Evolutionary conservation across 768 basidiomycete species (phyloP).

Genomic region (Phanerodontia chrysosporium): DNA sequence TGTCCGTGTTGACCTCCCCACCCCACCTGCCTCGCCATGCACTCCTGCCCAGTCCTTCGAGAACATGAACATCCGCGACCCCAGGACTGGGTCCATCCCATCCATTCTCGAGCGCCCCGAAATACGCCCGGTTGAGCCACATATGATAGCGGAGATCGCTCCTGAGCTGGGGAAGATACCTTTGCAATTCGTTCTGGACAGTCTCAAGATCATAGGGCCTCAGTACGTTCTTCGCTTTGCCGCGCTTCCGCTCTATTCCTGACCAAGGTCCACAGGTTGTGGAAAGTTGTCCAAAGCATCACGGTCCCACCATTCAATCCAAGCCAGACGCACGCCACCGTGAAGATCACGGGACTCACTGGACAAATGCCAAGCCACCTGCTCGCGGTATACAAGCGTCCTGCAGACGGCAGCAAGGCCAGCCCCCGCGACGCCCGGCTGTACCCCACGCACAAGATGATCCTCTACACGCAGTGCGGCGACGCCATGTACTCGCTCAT

Average conservation of each 20-base stretch:
- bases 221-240: conserved; percentile 30
- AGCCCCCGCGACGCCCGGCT: conserved; percentile 38
- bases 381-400: conserved; percentile 43
- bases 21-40: conserved; percentile 6
- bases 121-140: not conserved
- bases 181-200: conserved; percentile 58
- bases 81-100: not conserved
- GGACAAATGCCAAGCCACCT: conserved; percentile 32
- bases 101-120: not conserved
- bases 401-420: conserved; percentile 29
- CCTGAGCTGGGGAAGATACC: conserved; percentile 49
- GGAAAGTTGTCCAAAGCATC: conserved; percentile 28
- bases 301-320: conserved; percentile 33
- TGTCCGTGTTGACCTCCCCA: conserved; percentile 5
- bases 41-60: not conserved
- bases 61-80: not conserved
- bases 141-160: conserved; percentile 50
- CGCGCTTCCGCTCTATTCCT: not conserved
- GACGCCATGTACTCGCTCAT: conserved; percentile 50
- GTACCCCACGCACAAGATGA: conserved; percentile 59
- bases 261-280: conserved; percentile 14
- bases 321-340: conserved; percentile 33
- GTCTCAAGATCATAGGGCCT: conserved; percentile 41
- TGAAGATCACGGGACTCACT: conserved; percentile 32
- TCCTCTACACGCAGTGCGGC: conserved; percentile 61